Conservation (phyloP, 352 stramenopile genomes). For the Pythium pyrilobum region DNA sequence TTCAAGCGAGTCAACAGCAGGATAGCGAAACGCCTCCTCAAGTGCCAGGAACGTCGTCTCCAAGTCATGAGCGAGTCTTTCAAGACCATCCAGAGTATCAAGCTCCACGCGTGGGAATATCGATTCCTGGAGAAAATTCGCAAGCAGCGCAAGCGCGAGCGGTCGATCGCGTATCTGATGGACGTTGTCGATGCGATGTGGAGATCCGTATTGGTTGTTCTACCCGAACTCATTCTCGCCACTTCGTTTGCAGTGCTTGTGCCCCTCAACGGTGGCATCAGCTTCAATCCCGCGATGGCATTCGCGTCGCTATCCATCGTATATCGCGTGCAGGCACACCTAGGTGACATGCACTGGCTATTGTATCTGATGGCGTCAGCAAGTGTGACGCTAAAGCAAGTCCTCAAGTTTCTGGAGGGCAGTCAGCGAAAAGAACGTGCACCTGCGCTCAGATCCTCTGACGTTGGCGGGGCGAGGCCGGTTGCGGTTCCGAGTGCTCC, state of each 20-base stretch:
- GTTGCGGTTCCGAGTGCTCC: background rate
- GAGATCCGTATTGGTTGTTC: background rate
- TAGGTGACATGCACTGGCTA: background rate
- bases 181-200: background rate
- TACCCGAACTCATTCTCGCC: background rate
- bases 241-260: background rate
- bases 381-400: background rate
- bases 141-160: background rate
- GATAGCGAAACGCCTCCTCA: background rate
- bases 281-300: slow-evolving; percentile 5
- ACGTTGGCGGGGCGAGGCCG: background rate
- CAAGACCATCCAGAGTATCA: slow-evolving; percentile 16
- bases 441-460: too few species aligned
- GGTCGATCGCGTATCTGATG: background rate
- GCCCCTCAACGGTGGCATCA: background rate
- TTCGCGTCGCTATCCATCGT: slow-evolving; percentile 7
- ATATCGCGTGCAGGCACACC: background rate
- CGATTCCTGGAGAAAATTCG: slow-evolving; percentile 6
- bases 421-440: background rate
- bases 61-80: slow-evolving; percentile 14
- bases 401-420: background rate
- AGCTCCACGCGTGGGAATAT: slow-evolving; percentile 11
- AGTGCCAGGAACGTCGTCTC: background rate
- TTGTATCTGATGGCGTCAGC: background rate
- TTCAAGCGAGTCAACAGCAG: background rate